phyloP scores from a whole-genome alignment of 441 rosid species.

The Erysimum pusillum region DNA sequence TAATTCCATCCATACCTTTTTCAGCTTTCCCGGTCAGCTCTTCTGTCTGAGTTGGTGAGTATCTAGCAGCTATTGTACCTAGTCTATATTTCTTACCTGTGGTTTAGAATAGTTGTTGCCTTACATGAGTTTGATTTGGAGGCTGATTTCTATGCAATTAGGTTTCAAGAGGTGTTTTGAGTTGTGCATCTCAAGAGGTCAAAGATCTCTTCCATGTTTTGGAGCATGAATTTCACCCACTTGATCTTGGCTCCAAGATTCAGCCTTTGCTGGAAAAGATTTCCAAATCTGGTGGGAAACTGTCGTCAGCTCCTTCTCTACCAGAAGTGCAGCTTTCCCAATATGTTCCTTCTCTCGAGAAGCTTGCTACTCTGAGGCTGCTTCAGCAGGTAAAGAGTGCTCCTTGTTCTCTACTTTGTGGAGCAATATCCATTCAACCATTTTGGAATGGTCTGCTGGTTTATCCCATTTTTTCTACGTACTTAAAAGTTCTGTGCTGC shows the following conservation, averaged over 20 bases:
- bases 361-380: slow-evolving; percentile 85
- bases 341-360: slow-evolving; percentile 88
- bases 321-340: slow-evolving; percentile 90
- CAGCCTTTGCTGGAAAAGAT: slow-evolving; percentile 82
- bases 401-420: slow-evolving; percentile 8
- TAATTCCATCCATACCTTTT: slow-evolving; percentile 28
- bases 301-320: slow-evolving; percentile 89
- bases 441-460: slow-evolving; percentile 12
- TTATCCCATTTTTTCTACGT: not conserved
- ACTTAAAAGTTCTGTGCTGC: not conserved
- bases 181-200: slow-evolving; percentile 95
- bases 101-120: slow-evolving; percentile 10
- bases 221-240: slow-evolving; percentile 89
- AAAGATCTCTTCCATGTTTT: slow-evolving; percentile 92
- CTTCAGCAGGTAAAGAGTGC: slow-evolving; percentile 80
- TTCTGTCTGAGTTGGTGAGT: slow-evolving; percentile 92
- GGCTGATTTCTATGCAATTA: slow-evolving; percentile 42
- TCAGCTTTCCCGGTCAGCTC: slow-evolving; percentile 95
- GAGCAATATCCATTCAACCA: slow-evolving; percentile 1
- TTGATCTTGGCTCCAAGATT: slow-evolving; percentile 82
- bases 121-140: slow-evolving; percentile 20
- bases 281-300: slow-evolving; percentile 90
- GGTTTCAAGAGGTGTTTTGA: slow-evolving; percentile 91
- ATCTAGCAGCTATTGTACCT: slow-evolving; percentile 20
- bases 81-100: slow-evolving; percentile 28